phyloP scores from a whole-genome alignment of 1,284 basidiomycete species.

The Leccinum solheimii region DNA sequence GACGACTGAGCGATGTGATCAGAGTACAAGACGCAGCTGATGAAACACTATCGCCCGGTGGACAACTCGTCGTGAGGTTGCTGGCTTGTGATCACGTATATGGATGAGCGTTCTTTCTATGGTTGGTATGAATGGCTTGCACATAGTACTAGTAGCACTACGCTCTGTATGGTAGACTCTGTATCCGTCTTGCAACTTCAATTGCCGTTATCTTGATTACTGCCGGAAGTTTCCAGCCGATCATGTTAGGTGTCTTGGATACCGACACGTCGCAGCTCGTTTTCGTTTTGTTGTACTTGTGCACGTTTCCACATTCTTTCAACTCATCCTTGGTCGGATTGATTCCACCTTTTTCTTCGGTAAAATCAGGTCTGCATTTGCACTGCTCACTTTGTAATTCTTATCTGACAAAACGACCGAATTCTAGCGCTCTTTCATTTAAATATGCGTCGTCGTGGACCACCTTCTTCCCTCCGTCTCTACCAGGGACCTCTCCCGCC shows the following conservation, averaged over 20 bases:
- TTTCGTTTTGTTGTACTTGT: background rate
- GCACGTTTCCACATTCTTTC: background rate
- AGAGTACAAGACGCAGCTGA: constrained; percentile 70
- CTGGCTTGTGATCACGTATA: constrained; percentile 3
- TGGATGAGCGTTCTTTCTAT: constrained; percentile 1
- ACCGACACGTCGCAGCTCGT: background rate
- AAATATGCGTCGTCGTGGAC: constrained; percentile 58
- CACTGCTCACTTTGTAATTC: too few species aligned
- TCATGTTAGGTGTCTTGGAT: constrained; percentile 4
- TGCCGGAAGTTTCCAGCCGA: background rate
- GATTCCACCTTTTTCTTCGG: constrained; percentile 9
- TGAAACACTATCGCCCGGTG: constrained; percentile 71
- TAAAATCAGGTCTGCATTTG: constrained; percentile 5
- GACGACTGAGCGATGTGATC: background rate
- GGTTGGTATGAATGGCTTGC: background rate
- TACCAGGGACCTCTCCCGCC: constrained; percentile 56
- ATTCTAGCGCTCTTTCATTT: background rate
- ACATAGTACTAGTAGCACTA: background rate
- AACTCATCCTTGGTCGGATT: constrained; percentile 7
- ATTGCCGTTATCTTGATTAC: background rate
- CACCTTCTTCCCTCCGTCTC: constrained; percentile 59
- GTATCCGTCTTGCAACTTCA: constrained; percentile 3
- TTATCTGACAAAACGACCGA: background rate
- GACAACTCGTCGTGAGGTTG: constrained; percentile 44
- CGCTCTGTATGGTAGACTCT: constrained; percentile 18